Percentiles rank a stretch among this genome's conserved stretches.
Conservation (phyloP, 345 rosid species). For the Viola odorata region DNA sequence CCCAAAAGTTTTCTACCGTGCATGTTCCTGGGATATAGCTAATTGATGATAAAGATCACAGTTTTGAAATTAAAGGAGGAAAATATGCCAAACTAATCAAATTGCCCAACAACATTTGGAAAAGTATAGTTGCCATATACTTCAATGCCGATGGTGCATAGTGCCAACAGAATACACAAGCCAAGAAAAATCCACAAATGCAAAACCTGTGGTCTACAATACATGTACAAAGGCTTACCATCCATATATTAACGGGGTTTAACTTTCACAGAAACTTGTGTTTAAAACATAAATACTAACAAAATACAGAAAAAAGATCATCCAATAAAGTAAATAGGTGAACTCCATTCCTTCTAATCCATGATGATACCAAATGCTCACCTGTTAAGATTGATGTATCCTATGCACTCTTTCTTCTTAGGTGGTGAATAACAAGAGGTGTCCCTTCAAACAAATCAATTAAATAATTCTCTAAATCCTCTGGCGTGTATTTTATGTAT, state of each 20-base stretch:
- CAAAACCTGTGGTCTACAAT: conserved; percentile 27
- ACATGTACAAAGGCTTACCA: conserved; percentile 47
- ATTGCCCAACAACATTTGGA: neutral
- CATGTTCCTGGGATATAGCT: no score
- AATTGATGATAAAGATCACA: no score
- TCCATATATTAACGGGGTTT: conserved; percentile 22
- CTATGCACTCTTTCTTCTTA: conserved; percentile 65
- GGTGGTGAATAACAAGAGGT: conserved; percentile 72
- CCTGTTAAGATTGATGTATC: conserved; percentile 26
- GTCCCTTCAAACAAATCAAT: conserved; percentile 83
- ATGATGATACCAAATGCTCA: conserved; percentile 20
- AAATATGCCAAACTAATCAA: neutral
- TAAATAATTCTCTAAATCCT: conserved; percentile 77
- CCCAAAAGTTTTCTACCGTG: no score
- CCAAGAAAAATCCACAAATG: neutral
- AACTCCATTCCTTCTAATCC: conserved; percentile 23
- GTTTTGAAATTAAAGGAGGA: no score
- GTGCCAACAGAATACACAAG: conserved; percentile 13
- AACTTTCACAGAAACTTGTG: conserved; percentile 36
- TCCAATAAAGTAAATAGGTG: conserved; percentile 27
- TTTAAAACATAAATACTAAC: conserved; percentile 38
- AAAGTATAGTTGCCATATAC: neutral
- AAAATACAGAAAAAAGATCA: conserved; percentile 16
- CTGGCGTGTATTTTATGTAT: conserved; percentile 89
- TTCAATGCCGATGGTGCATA: conserved; percentile 10